Conservation (phyloP, 2,329 filamentous ascomycete genomes). For the Fusarium oligoseptatum region DNA sequence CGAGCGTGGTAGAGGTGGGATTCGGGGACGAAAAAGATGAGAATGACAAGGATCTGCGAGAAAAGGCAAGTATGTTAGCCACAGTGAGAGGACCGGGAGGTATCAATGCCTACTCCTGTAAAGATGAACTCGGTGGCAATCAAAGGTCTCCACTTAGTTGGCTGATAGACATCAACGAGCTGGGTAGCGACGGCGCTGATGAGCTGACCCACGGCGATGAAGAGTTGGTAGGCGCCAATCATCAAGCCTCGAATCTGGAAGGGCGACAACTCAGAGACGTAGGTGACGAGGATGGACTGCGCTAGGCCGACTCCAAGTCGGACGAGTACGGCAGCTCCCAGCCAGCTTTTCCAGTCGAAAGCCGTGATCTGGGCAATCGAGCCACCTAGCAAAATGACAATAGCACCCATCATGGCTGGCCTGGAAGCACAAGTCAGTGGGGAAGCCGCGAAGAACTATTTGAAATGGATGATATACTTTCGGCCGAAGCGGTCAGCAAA, state of each 20-base stretch:
- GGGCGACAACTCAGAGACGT: slow-evolving; percentile 21
- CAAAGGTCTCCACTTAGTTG: slow-evolving; percentile 12
- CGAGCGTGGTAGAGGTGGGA: not conserved
- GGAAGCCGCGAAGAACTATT: not conserved
- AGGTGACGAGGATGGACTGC: slow-evolving; percentile 22
- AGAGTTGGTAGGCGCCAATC: slow-evolving; percentile 24
- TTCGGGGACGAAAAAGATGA: not conserved
- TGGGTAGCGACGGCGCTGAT: slow-evolving; percentile 14
- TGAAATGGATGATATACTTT: not conserved
- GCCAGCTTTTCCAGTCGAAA: not conserved
- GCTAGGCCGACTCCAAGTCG: slow-evolving; percentile 9
- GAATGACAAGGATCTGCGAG: not conserved
- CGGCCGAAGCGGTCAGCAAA: slow-evolving; percentile 12
- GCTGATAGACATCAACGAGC: slow-evolving; percentile 9
- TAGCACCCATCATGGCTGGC: not conserved
- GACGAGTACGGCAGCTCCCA: not conserved
- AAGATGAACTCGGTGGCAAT: slow-evolving; percentile 14
- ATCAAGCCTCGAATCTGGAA: slow-evolving; percentile 26
- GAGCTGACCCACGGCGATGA: slow-evolving; percentile 5
- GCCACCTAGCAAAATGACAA: not conserved
- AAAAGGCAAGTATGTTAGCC: not conserved
- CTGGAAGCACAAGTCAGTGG: not conserved
- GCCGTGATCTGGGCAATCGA: not conserved
- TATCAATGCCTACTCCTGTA: not conserved
- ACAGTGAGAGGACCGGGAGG: not conserved